Evolutionary conservation across 2,329 filamentous ascomycete species (phyloP).

Genomic region (Ascochyta fabae): DNA sequence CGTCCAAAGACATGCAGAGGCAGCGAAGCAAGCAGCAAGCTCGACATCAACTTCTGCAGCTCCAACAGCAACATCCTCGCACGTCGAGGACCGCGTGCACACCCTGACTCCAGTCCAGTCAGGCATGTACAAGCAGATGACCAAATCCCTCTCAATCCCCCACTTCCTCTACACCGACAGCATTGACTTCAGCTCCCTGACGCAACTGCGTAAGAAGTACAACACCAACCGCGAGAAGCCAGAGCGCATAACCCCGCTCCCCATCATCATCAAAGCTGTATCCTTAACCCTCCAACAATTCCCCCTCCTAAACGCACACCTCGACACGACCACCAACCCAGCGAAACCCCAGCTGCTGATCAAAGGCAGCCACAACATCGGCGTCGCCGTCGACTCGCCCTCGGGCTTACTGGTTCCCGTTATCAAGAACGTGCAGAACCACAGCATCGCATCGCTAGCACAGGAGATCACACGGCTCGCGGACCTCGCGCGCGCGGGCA

Average conservation of each 20-base stretch:
- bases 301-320: constrained; percentile 84
- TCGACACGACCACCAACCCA: constrained; percentile 67
- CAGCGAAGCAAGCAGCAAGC: constrained; percentile 27
- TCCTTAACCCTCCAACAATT: constrained; percentile 82
- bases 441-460: constrained; percentile 80
- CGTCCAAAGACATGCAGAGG: constrained; percentile 60
- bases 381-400: constrained; percentile 93
- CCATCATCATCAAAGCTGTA: constrained; percentile 95
- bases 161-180: constrained; percentile 96
- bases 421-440: constrained; percentile 78
- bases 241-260: constrained; percentile 79
- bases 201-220: constrained; percentile 73
- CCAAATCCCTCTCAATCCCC: constrained; percentile 84
- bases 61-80: constrained; percentile 19
- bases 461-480: constrained; percentile 77
- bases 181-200: constrained; percentile 79
- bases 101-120: constrained; percentile 79
- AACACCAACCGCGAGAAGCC: constrained; percentile 59
- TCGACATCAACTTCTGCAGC: constrained; percentile 43
- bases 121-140: constrained; percentile 99
- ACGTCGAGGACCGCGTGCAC: constrained; percentile 68
- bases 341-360: constrained; percentile 77
- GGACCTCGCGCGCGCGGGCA: constrained; percentile 73
- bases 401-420: constrained; percentile 89
- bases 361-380: constrained; percentile 90